Percentiles rank a stretch among this genome's conserved stretches.
phyloP scores from a whole-genome alignment of 176 grass and related monocot species.

The Chloris gayana region DNA sequence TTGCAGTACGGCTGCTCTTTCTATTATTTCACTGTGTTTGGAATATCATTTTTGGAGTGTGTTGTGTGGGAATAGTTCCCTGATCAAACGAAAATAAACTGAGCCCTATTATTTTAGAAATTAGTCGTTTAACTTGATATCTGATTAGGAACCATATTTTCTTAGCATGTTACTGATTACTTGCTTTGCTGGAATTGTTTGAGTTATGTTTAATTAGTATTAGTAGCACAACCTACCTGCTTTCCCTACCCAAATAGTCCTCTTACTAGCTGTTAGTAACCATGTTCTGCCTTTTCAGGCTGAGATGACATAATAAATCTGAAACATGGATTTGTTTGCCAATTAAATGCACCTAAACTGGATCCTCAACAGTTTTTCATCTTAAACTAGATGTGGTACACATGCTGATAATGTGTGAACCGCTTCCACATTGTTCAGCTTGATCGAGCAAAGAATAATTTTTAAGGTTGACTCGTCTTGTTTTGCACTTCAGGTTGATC shows the following conservation, averaged over 20 bases:
- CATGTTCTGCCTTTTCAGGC: not conserved
- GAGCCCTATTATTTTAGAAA: not conserved
- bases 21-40: not conserved
- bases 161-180: not conserved
- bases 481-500: slow-evolving; percentile 73
- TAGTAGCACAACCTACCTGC: not conserved
- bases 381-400: not conserved
- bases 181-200: not conserved
- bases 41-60: not conserved
- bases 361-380: not conserved
- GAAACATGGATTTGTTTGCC: not conserved
- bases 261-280: not conserved
- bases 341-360: not conserved
- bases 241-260: not conserved
- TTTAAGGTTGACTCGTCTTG: slow-evolving; percentile 1
- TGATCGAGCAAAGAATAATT: not conserved
- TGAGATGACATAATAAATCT: not conserved
- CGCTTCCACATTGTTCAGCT: not conserved
- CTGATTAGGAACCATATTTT: not conserved
- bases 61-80: slow-evolving; percentile 6
- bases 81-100: not conserved
- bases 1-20: too few species aligned
- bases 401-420: not conserved
- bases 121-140: not conserved
- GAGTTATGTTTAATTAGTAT: not conserved